A percentile compares a stretch with the other conserved stretches of the same genome.
Conservation (phyloP, 208 protist genomes). For the Crithidia sp. region DNA sequence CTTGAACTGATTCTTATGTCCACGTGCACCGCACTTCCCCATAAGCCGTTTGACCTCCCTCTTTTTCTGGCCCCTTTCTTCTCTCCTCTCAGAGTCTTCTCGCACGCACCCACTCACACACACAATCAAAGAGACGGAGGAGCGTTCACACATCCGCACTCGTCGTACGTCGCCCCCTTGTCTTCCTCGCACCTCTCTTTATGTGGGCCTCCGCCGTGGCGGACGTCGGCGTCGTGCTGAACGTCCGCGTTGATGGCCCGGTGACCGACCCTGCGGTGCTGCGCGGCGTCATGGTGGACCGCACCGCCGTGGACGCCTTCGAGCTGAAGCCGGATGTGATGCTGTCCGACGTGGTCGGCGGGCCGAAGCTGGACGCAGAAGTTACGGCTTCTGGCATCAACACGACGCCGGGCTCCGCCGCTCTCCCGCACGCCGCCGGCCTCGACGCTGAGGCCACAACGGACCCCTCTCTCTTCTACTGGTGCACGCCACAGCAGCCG, state of each 20-base stretch:
- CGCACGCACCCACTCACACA: no score
- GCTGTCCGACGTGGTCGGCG: slow-evolving; percentile 2
- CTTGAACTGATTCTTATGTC: no score
- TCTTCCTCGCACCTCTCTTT: not conserved
- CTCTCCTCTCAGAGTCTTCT: no score
- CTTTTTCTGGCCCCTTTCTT: no score
- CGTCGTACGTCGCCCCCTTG: not conserved
- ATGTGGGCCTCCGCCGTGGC: slow-evolving; percentile 25
- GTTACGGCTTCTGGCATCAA: not conserved
- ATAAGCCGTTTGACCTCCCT: no score
- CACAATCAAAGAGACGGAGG: no score
- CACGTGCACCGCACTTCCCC: no score
- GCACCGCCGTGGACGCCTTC: slow-evolving; percentile 13
- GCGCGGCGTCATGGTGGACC: slow-evolving; percentile 5
- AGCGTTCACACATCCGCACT: no score
- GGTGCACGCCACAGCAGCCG: slow-evolving; percentile 40
- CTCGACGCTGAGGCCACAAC: slow-evolving; percentile 27
- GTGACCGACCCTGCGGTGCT: slow-evolving; percentile 3
- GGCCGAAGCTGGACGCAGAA: slow-evolving; percentile 3
- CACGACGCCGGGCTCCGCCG: not conserved
- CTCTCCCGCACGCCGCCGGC: not conserved
- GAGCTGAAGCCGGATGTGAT: slow-evolving; percentile 8
- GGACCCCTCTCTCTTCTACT: slow-evolving; percentile 31
- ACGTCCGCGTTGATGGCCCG: slow-evolving; percentile 14
- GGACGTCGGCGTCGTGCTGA: slow-evolving; percentile 16